Evolutionary conservation across 2,329 filamentous ascomycete genomes (phyloP).

Genomic region (Botrytis sinoallii): DNA sequence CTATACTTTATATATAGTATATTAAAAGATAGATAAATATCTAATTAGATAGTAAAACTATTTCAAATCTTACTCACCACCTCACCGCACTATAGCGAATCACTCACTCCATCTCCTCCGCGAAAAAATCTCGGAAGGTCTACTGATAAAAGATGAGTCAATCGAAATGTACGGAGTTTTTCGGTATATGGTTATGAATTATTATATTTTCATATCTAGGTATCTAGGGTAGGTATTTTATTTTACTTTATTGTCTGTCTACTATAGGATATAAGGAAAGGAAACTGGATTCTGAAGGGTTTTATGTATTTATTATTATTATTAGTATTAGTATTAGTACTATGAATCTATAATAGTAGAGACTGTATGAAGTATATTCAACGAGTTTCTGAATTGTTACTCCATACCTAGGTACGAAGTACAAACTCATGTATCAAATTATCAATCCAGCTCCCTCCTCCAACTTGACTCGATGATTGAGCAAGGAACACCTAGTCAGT

Average conservation of each 20-base stretch:
- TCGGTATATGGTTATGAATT: not conserved
- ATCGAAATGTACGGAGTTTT: not conserved
- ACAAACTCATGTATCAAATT: not conserved
- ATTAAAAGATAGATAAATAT: too few species aligned
- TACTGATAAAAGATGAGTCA: not conserved
- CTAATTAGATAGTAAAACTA: too few species aligned
- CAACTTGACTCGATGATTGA: not conserved
- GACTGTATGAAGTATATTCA: too few species aligned
- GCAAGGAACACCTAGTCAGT: not conserved
- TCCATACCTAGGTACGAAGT: too few species aligned
- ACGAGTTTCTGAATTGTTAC: not conserved
- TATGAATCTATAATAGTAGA: too few species aligned
- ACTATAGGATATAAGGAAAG: not conserved
- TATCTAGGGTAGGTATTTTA: too few species aligned
- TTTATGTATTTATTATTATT: not conserved
- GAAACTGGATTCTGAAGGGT: too few species aligned
- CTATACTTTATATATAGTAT: too few species aligned
- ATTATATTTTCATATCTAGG: too few species aligned
- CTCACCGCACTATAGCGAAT: not conserved
- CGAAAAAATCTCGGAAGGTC: constrained; percentile 2
- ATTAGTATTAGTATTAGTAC: too few species aligned
- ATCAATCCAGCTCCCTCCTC: not conserved
- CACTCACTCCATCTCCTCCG: not conserved
- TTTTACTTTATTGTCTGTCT: not conserved
- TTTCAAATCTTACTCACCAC: too few species aligned